Percentiles rank a stretch among this genome's conserved stretches.
These are phyloP conservation scores for Coemansia sp. DNA, from an alignment of 192 early-diverging fungal genomes.

Conservation along the genomic window DNA sequence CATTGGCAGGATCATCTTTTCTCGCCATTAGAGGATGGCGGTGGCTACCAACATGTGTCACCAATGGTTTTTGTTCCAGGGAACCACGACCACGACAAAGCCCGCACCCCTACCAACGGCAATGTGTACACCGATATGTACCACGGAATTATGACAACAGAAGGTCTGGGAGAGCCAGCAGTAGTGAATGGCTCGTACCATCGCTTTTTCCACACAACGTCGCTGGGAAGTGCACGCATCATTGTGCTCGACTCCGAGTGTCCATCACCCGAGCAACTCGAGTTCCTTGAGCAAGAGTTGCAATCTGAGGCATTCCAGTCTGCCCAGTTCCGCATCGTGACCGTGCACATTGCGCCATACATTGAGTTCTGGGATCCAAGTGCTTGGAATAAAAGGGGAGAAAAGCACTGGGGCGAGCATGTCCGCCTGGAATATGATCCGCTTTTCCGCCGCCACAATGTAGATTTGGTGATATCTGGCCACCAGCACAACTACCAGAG, in stretches of 20 bases:
- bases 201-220: conserved; percentile 36
- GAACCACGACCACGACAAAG: conserved; percentile 74
- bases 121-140: conserved; percentile 53
- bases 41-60: conserved; percentile 56
- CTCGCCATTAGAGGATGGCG: conserved; percentile 62
- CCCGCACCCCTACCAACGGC: conserved; percentile 53
- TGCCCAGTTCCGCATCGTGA: conserved; percentile 66
- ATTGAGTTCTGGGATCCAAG: conserved; percentile 78
- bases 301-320: conserved; percentile 55
- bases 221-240: conserved; percentile 63
- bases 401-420: conserved; percentile 76
- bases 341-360: conserved; percentile 75
- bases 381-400: conserved; percentile 65
- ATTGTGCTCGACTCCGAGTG: conserved; percentile 73
- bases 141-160: conserved; percentile 35
- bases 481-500: conserved; percentile 83
- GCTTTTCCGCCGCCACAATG: conserved; percentile 64
- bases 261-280: conserved; percentile 60
- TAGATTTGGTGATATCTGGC: conserved; percentile 76
- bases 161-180: conserved; percentile 10
- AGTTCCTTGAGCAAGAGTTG: conserved; percentile 65
- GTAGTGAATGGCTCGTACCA: conserved; percentile 38
- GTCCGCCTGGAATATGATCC: conserved; percentile 66
- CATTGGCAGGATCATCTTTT: conserved; percentile 75
- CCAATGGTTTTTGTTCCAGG: conserved; percentile 74